Evolutionary conservation across 257 asterid species (phyloP).

Genomic region (Cruciata laevipes): DNA sequence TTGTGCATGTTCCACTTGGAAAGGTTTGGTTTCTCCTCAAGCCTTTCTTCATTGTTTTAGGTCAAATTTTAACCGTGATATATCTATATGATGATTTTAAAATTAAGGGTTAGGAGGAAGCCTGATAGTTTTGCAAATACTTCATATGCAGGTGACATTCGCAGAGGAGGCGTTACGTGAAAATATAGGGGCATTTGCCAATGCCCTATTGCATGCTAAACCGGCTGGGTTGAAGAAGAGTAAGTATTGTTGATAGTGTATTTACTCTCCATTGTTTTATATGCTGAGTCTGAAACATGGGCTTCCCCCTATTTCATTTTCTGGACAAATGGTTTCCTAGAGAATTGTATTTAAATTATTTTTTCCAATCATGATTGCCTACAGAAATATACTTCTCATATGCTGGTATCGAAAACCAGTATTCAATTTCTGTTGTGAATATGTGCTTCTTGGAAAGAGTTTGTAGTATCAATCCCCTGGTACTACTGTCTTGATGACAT

Average conservation of each 20-base stretch:
- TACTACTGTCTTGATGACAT: slow-evolving; percentile 6
- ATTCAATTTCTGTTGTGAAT: neutral
- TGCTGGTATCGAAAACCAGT: neutral
- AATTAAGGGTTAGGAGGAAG: neutral
- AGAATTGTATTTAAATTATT: neutral
- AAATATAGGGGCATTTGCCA: slow-evolving; percentile 82
- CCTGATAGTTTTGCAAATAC: slow-evolving; percentile 10
- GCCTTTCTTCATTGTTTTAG: slow-evolving; percentile 7
- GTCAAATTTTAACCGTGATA: neutral
- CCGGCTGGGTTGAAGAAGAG: slow-evolving; percentile 95
- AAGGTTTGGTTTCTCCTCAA: slow-evolving; percentile 44
- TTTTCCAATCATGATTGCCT: neutral
- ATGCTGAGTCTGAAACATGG: neutral
- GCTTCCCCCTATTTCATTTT: neutral
- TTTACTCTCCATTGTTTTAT: slow-evolving; percentile 9
- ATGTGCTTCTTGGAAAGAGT: neutral
- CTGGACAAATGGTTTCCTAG: neutral
- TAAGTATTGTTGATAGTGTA: slow-evolving; percentile 34
- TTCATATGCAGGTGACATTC: slow-evolving; percentile 55
- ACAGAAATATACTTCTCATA: neutral
- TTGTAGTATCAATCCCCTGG: neutral
- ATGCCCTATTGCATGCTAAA: slow-evolving; percentile 82
- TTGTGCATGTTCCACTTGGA: slow-evolving; percentile 93
- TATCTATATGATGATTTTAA: neutral
- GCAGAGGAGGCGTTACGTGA: slow-evolving; percentile 75